These are phyloP conservation scores for Fusarium sp. DNA, from an alignment of 2,329 filamentous ascomycete species.

Conservation along the genomic window DNA sequence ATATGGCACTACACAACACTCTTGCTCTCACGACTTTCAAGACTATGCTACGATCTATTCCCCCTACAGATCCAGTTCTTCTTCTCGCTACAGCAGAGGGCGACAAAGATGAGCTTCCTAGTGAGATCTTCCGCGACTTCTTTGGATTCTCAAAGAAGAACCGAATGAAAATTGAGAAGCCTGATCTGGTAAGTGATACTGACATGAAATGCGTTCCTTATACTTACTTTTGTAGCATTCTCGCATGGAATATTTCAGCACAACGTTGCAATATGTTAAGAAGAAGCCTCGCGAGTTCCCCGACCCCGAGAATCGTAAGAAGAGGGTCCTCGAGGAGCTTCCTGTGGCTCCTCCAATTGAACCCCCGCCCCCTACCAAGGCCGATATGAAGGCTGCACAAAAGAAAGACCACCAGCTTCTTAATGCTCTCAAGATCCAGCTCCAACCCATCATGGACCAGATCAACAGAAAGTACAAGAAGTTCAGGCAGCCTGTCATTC, in stretches of 20 bases:
- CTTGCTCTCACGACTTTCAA: conserved; percentile 84
- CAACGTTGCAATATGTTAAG: conserved; percentile 79
- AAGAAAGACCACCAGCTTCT: conserved; percentile 85
- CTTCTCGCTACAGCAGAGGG: conserved; percentile 87
- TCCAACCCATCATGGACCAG: conserved; percentile 97
- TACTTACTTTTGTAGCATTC: conserved; percentile 56
- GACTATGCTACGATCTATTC: conserved; percentile 82
- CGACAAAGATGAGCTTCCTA: conserved; percentile 70
- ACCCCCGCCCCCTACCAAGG: conserved; percentile 77
- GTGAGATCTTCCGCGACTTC: conserved; percentile 76
- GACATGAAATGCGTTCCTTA: background rate
- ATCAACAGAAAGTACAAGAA: conserved; percentile 91
- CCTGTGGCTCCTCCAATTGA: conserved; percentile 79
- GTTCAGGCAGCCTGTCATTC: conserved; percentile 84
- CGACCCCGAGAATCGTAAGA: conserved; percentile 87
- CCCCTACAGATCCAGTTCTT: conserved; percentile 91
- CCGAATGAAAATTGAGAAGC: conserved; percentile 75
- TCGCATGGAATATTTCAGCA: conserved; percentile 84
- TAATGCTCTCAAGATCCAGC: conserved; percentile 86
- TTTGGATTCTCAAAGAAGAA: conserved; percentile 90
- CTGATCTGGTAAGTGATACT: conserved; percentile 67
- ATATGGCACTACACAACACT: conserved; percentile 70
- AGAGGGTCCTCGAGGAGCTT: conserved; percentile 81
- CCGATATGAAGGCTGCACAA: conserved; percentile 83
- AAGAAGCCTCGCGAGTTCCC: conserved; percentile 89